phyloP scores from a whole-genome alignment of 495 filamentous ascomycete species.

The Arthonia radiata region DNA sequence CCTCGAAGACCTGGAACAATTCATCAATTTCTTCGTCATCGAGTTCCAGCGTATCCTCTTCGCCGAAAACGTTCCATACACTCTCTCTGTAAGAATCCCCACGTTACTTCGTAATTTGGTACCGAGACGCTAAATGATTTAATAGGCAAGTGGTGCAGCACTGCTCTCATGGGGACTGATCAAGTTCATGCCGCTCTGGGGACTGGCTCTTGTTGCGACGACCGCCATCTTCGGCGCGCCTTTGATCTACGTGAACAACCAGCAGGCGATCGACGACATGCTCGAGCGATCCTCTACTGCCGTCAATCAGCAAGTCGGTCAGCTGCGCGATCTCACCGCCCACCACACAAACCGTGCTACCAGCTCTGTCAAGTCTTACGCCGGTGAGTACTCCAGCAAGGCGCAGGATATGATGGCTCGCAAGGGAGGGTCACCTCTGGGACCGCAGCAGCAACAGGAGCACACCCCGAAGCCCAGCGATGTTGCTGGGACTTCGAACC shows the following conservation, averaged over 20 bases:
- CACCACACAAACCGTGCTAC: slow-evolving; percentile 60
- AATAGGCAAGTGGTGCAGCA: slow-evolving; percentile 21
- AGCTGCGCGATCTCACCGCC: slow-evolving; percentile 53
- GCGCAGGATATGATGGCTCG: no score
- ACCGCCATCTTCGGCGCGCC: slow-evolving; percentile 64
- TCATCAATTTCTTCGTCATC: slow-evolving; percentile 92
- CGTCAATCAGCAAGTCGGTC: slow-evolving; percentile 54
- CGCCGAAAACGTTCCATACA: slow-evolving; percentile 71
- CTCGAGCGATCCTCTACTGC: slow-evolving; percentile 44
- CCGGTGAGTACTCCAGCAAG: slow-evolving; percentile 64
- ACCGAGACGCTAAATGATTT: slow-evolving; percentile 2
- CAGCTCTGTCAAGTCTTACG: slow-evolving; percentile 52
- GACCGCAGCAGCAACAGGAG: no score
- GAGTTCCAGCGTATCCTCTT: slow-evolving; percentile 89
- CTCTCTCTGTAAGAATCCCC: slow-evolving; percentile 42
- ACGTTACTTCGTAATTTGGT: slow-evolving; percentile 1
- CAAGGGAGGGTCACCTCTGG: no score
- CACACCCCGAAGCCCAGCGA: no score
- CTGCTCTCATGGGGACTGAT: slow-evolving; percentile 82
- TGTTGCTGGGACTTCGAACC: no score
- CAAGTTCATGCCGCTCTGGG: slow-evolving; percentile 87
- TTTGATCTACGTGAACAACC: slow-evolving; percentile 76
- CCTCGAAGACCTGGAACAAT: slow-evolving; percentile 66
- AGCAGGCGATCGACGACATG: slow-evolving; percentile 76
- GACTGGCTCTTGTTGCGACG: slow-evolving; percentile 53